Percentiles rank a stretch among this genome's conserved stretches.
Evolutionary conservation across 1,139 yeast genomes (phyloP).

Genomic region (Hemisphaericaspora subhashii): DNA sequence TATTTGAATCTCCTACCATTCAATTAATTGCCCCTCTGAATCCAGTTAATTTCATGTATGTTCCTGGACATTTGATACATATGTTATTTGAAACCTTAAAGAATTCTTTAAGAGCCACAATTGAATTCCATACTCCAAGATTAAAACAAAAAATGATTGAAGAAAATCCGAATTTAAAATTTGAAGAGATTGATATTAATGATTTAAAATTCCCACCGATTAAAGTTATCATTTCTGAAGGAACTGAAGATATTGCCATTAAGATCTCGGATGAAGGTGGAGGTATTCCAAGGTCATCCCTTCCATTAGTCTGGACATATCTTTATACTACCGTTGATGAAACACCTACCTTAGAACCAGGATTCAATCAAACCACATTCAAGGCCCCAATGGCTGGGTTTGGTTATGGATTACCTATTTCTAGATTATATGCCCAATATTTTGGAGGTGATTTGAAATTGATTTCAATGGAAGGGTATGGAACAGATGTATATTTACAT

Average conservation of each 20-base stretch:
- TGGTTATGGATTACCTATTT: slow-evolving; percentile 88
- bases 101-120: slow-evolving; percentile 81
- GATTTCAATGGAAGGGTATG: slow-evolving; percentile 92
- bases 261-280: slow-evolving; percentile 95
- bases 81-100: slow-evolving; percentile 85
- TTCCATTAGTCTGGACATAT: slow-evolving; percentile 89
- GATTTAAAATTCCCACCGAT: slow-evolving; percentile 79
- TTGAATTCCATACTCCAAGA: slow-evolving; percentile 63
- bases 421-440: slow-evolving; percentile 82
- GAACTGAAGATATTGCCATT: slow-evolving; percentile 89
- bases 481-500: slow-evolving; percentile 89
- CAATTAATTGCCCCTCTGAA: slow-evolving; percentile 71
- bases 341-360: slow-evolving; percentile 68
- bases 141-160: slow-evolving; percentile 38
- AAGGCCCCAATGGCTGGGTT: slow-evolving; percentile 95
- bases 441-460: slow-evolving; percentile 89
- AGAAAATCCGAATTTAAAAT: slow-evolving; percentile 43
- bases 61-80: slow-evolving; percentile 86
- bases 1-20: slow-evolving; percentile 79
- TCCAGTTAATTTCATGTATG: slow-evolving; percentile 74
- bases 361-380: slow-evolving; percentile 54
- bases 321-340: slow-evolving; percentile 84
- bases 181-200: slow-evolving; percentile 52
- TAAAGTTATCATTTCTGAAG: slow-evolving; percentile 87
- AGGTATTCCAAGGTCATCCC: slow-evolving; percentile 82